A percentile compares a stretch with the other conserved stretches of the same genome.
These are phyloP conservation scores for Sclerotinia subarctica DNA, from an alignment of 2,329 filamentous ascomycete genomes.

Conservation along the genomic window DNA sequence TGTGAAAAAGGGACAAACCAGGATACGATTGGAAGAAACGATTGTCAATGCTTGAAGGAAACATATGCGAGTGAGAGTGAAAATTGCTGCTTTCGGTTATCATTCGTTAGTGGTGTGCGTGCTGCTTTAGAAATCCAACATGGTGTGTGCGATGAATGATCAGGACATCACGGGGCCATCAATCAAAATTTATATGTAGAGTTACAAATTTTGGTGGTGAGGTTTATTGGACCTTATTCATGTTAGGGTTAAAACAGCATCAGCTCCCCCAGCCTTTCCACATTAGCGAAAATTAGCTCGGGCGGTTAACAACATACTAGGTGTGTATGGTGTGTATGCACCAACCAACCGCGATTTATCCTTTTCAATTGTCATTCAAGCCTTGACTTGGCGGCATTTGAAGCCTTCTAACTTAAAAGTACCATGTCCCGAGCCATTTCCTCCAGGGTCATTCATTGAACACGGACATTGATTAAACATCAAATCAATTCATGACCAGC, in stretches of 20 bases:
- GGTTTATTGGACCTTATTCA: background rate
- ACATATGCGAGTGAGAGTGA: constrained; percentile 6
- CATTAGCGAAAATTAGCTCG: constrained; percentile 17
- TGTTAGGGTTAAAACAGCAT: constrained; percentile 5
- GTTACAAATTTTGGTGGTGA: background rate
- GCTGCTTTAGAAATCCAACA: background rate
- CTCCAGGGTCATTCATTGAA: background rate
- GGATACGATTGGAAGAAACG: constrained; percentile 11
- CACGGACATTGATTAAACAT: constrained; percentile 1
- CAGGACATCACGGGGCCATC: background rate
- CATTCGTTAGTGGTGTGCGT: constrained; percentile 8
- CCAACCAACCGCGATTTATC: too few relatives aligned
- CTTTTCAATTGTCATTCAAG: too few relatives aligned
- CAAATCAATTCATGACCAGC: background rate
- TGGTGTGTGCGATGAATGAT: background rate
- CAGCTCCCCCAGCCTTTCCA: background rate
- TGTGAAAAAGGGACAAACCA: background rate
- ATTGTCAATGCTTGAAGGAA: constrained; percentile 2
- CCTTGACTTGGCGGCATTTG: too few relatives aligned
- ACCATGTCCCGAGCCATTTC: too few relatives aligned
- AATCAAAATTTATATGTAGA: background rate
- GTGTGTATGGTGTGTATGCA: too few relatives aligned
- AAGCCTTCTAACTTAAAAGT: too few relatives aligned
- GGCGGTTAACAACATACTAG: constrained; percentile 1
- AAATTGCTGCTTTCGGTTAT: constrained; percentile 5